Evolutionary conservation across 768 basidiomycete genomes (phyloP), one percentile per base, ranked within the genome.

Genomic region (Lactarius vividus): DNA sequence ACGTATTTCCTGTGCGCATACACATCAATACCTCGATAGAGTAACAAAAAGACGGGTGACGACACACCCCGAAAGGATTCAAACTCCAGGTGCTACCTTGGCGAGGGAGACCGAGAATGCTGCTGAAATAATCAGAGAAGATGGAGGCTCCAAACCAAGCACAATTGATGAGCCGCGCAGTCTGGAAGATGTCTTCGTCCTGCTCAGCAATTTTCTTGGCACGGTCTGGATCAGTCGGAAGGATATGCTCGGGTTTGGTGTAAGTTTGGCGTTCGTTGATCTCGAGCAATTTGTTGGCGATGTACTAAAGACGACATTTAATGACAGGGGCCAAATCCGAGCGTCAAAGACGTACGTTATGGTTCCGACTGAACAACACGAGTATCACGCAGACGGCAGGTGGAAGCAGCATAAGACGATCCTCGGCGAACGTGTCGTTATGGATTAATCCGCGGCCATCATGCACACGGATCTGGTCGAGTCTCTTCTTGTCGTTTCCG

Each of bases 361-460:
- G 92, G 67, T 94, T 94, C n/a, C 92, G 83, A 72, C 82, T 91
- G 81, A 94, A 94, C n/a, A 92, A 73, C n/a, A 94, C 83, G 26
- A 94, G 81, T n/a, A 94, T 74, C 4, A 82, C 85, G 65, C 88
- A 85, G 59, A 87, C 85, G 1, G 85, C 86, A 0, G 92, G 92
- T 1, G 92, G 92, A n/a, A 94, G 84, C 9, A 91, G 79, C 26
- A 92, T 78, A 5, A 94, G 77, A 44, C 92, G 80, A 66, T 92
- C 88, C 73, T 94, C 93, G 0, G 90, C 85, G 72, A 94, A 94
- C 0, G 82, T 79, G 64, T 94, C 92, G 2, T 87, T 88, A 68
- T 81, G 77, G 7, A 94, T 78, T 29, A 81, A 74, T 0, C 92
- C 92, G 20, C 83, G 82, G 7, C 92, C 92, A 68, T 88, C 79